Base-by-base conservation (phyloP, 345 rosid species). In the Geranium rotundifolium region DNA sequence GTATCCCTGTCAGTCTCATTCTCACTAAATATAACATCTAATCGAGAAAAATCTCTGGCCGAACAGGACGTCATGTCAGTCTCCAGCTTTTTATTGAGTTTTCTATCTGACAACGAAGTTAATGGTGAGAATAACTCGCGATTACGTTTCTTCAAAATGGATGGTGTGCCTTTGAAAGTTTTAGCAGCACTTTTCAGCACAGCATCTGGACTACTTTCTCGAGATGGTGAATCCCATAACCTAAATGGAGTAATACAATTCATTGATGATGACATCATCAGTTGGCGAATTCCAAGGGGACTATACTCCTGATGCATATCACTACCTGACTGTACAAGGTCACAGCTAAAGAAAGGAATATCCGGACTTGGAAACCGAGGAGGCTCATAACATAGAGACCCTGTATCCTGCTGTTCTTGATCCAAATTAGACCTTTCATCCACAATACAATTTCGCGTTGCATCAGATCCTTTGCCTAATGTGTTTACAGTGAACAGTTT, bases 211-310 rank as follows among this genome's bases (percentile, higher is more conserved):
- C 81, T 86, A 66, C 64, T 78, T 64, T 86, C 96, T 16, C 67
- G 71, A 61, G 83, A 69, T 29, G 97, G 92, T 31, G 99, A 90
- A 68, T 84, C 96, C 99, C 99, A 90, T 75, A 88, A 74, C 79
- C 87, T 79, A 74, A 81, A 31, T 31, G 37, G 37, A 31, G 37
- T 31, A 31, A 31, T 31, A 7, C 37, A 31, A 31, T 31, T 31
- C 37, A 31, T 31, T 31, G 37, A 31, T 56, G 80, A 73, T 60
- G 80, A 73, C 72, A 73, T 61, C 71, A 73, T 70, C 37, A 77
- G 62, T 41, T 70, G 80, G 17, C 80, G 77, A 54, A 77, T 73
- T 6, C 80, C 80, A 50, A 77, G 72, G 20, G 80, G 80, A 73
- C 80, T 76, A 19, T 76, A 76, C 54, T 69, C 80, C 63, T 68